Percentiles rank a stretch among this genome's conserved stretches.
Conservation (phyloP, 129 eudicot genomes). For the Dittrichia graveolens region DNA sequence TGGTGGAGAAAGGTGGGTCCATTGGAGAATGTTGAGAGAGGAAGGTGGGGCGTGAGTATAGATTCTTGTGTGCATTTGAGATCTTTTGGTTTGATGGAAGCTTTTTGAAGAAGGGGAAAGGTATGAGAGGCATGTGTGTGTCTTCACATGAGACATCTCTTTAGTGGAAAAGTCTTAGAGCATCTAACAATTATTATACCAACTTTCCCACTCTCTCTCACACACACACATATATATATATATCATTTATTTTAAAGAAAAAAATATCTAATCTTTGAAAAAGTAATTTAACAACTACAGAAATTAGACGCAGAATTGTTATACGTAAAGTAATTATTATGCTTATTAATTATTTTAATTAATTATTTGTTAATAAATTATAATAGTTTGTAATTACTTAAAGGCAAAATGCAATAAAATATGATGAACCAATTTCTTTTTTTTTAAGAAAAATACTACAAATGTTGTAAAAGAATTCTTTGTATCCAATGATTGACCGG, state of each 20-base stretch:
- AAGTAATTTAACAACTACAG: no score
- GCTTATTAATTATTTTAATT: no score
- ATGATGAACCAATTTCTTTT: no score
- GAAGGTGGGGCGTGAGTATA: constrained; percentile 40
- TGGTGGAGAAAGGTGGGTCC: constrained; percentile 20
- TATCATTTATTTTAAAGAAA: neutral
- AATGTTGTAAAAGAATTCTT: no score
- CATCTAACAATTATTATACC: constrained; percentile 42
- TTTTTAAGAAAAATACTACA: no score
- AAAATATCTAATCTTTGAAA: neutral
- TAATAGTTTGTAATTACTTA: no score
- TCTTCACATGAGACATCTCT: constrained; percentile 47
- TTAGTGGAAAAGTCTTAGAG: constrained; percentile 42
- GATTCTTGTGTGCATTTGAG: constrained; percentile 46
- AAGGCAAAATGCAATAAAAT: no score
- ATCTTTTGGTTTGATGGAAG: constrained; percentile 39
- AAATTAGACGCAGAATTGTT: no score
- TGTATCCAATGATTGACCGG: no score
- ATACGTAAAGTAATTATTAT: no score
- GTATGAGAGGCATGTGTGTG: constrained; percentile 51
- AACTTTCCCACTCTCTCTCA: constrained; percentile 12
- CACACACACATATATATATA: neutral
- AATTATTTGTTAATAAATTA: no score
- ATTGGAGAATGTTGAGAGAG: constrained; percentile 15
- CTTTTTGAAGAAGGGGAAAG: constrained; percentile 48